These are phyloP conservation scores for Botrytis sinoallii DNA, from an alignment of 2,329 filamentous ascomycete species.

Conservation along the genomic window DNA sequence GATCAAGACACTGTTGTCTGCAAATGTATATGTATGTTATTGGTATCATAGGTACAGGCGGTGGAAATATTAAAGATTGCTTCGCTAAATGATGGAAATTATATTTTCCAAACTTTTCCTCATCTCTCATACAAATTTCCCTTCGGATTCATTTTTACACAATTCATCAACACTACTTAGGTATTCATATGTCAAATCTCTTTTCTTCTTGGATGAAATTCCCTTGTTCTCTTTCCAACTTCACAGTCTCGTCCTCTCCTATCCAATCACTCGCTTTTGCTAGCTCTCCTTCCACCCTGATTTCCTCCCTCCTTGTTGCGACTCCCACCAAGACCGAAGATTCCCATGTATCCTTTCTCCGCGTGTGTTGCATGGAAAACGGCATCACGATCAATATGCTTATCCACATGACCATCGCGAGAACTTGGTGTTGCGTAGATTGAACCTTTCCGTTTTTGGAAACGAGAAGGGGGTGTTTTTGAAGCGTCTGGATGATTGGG, in stretches of 20 bases:
- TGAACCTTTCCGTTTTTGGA: constrained; percentile 67
- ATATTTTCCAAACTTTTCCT: background rate
- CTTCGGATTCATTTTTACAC: background rate
- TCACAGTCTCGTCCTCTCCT: background rate
- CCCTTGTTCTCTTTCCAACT: background rate
- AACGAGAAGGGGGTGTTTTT: constrained; percentile 41
- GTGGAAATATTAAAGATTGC: constrained; percentile 9
- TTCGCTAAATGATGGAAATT: constrained; percentile 1
- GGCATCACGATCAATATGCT: constrained; percentile 52
- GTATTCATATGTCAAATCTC: background rate
- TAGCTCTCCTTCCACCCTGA: constrained; percentile 14
- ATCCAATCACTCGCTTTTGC: constrained; percentile 14
- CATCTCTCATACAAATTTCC: background rate
- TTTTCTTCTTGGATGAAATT: background rate
- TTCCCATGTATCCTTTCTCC: constrained; percentile 42
- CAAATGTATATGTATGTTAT: constrained; percentile 18
- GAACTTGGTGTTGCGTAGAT: constrained; percentile 65
- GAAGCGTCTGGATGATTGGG: constrained; percentile 5
- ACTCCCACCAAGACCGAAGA: background rate
- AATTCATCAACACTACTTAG: background rate
- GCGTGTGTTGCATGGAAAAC: constrained; percentile 57
- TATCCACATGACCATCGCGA: constrained; percentile 62
- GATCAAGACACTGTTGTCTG: constrained; percentile 1
- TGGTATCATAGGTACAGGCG: constrained; percentile 10
- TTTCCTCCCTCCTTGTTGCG: constrained; percentile 2